Percentiles rank a stretch among this genome's conserved stretches.
Evolutionary conservation across 306 rosid genomes (phyloP).

Genomic region (Ammopiptanthus mongolicus): DNA sequence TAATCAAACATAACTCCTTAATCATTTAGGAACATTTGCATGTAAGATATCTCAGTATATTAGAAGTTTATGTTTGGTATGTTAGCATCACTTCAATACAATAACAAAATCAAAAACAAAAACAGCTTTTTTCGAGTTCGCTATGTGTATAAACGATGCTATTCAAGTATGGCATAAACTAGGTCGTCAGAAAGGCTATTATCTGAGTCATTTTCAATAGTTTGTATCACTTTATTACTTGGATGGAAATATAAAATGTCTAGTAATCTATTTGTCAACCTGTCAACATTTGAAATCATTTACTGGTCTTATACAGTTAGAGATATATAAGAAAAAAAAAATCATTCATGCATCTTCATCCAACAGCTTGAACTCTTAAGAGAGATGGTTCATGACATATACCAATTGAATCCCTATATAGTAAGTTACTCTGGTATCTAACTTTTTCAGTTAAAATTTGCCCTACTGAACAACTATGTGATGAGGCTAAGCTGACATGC

Average conservation of each 20-base stretch:
- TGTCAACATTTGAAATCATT: neutral
- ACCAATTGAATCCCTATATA: neutral
- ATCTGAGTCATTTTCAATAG: too few species aligned
- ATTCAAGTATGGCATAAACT: too few species aligned
- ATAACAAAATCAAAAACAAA: too few species aligned
- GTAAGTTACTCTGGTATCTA: neutral
- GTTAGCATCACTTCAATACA: neutral
- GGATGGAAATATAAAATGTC: neutral
- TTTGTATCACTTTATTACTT: neutral
- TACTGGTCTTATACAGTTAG: too few species aligned
- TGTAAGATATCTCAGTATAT: neutral
- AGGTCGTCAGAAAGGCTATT: too few species aligned
- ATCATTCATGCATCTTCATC: too few species aligned
- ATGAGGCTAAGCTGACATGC: neutral
- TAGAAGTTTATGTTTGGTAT: neutral
- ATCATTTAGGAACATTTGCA: neutral
- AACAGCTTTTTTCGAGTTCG: too few species aligned
- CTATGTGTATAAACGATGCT: too few species aligned
- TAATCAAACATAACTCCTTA: neutral
- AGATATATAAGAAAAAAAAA: too few species aligned
- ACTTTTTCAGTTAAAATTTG: neutral
- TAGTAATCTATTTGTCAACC: neutral
- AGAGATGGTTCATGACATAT: too few species aligned
- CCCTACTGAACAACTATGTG: neutral
- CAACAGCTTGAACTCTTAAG: too few species aligned